A percentile compares a stretch with the other conserved stretches of the same genome.
These are phyloP conservation scores for Lathyrus oleraceus DNA, from an alignment of 306 rosid genomes.

Conservation along the genomic window DNA sequence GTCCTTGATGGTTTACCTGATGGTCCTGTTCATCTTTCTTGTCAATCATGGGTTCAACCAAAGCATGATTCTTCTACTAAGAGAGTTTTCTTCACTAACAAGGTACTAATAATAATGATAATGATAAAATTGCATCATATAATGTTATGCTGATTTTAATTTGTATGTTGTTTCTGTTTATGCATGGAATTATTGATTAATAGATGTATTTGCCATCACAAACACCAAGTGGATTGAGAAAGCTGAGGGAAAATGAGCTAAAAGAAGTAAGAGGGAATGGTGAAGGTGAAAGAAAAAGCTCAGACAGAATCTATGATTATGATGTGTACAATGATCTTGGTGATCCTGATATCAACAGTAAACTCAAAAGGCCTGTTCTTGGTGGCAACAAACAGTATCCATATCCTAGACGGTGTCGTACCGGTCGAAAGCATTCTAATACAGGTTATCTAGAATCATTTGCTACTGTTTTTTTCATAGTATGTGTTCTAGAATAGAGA, in stretches of 20 bases:
- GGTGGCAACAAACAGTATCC: slow-evolving; percentile 55
- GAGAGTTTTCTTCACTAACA: slow-evolving; percentile 49
- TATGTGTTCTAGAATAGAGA: no score
- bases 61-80: background rate
- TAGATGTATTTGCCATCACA: slow-evolving; percentile 63
- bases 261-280: slow-evolving; percentile 56
- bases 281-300: slow-evolving; percentile 51
- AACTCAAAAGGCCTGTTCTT: slow-evolving; percentile 57
- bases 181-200: background rate
- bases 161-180: background rate
- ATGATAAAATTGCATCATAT: background rate
- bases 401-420: slow-evolving; percentile 63
- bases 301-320: slow-evolving; percentile 69
- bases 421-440: slow-evolving; percentile 35
- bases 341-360: slow-evolving; percentile 45
- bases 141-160: background rate
- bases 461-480: background rate
- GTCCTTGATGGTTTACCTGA: slow-evolving; percentile 36
- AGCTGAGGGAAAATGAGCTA: slow-evolving; percentile 56
- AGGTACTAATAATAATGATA: slow-evolving; percentile 26
- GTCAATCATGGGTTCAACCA: slow-evolving; percentile 50
- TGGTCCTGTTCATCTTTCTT: slow-evolving; percentile 31
- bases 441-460: slow-evolving; percentile 38
- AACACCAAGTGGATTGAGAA: slow-evolving; percentile 63
- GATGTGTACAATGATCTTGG: slow-evolving; percentile 74